Base-by-base conservation (phyloP, 768 basidiomycete species). In the Naganishia friedmannii region DNA sequence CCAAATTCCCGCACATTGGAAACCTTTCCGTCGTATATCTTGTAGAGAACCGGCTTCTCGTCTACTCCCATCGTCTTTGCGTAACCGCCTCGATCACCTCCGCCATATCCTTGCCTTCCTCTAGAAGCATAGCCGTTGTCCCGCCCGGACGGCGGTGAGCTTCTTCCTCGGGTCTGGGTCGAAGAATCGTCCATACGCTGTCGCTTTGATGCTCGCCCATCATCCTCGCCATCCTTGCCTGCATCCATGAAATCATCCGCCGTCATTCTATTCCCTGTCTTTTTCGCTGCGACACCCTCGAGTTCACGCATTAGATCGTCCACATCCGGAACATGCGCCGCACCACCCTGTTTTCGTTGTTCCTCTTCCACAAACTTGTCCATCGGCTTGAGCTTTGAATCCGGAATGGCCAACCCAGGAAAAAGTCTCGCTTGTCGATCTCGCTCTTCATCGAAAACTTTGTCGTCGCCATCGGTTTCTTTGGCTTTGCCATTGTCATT, bases 1-100 rank as follows among this genome's bases (percentile, higher is more conserved):
- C 96, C 96, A 79, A 98, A 99, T 71, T 99, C 96, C 82, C 91
- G 92, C 75, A 96, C 74, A 15, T 90, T 88, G 0, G 89, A 85
- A 31, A 98, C 88, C 72, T 87, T 88, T 9, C 95, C 96, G 65
- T 86, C 85, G 81, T 98, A 99, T 37, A 98, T 92, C 84, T 98
- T 98, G 87, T 88, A 98, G 53, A 96, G 80, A 2, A 97, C 83
- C 0, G 96, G 93, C 58, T 85, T 85, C 53, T 94, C 91, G 77
- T 99, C 95, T 45, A 89, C 63, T 53, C 76, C 69, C 15, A 75
- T 78, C 19, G 78, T 73, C 63, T 81, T 83, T 70, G 81, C 76
- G 45, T 76, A 45, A 29, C 75, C 78, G 57, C 84, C 82, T 45
- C 82, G 74, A 66, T 86, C 82, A 42, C 84, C 83, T 54, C 83